A percentile compares a stretch with the other conserved stretches of the same genome.
Conservation (phyloP, 1,139 yeast genomes). For the Citeromyces hawaiiensis region DNA sequence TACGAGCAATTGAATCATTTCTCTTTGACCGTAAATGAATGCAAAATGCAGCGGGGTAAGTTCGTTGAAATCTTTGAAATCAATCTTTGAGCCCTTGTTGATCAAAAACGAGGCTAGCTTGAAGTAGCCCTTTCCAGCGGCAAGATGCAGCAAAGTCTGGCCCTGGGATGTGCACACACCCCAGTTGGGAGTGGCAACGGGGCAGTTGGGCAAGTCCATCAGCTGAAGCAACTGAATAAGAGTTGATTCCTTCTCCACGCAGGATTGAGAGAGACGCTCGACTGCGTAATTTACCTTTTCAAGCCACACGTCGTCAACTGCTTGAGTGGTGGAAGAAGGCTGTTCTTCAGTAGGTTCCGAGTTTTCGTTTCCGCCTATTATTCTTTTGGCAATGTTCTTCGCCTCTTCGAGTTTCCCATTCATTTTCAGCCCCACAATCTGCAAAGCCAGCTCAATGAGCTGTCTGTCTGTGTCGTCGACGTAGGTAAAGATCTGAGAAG, state of each 20-base stretch:
- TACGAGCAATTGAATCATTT: constrained; percentile 40
- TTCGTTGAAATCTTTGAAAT: constrained; percentile 66
- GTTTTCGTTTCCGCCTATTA: constrained; percentile 34
- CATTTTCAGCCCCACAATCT: constrained; percentile 90
- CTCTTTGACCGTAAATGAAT: constrained; percentile 58
- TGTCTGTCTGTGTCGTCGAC: constrained; percentile 90
- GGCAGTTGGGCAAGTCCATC: constrained; percentile 48
- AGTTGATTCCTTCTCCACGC: constrained; percentile 40
- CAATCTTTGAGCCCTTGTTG: constrained; percentile 70
- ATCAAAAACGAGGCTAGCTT: constrained; percentile 50
- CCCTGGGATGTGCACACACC: constrained; percentile 73
- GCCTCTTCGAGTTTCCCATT: constrained; percentile 92
- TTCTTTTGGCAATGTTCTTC: constrained; percentile 74
- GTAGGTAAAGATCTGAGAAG: constrained; percentile 55
- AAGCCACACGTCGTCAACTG: constrained; percentile 26
- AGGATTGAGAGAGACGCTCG: constrained; percentile 32
- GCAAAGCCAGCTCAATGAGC: constrained; percentile 81
- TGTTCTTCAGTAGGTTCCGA: constrained; percentile 2
- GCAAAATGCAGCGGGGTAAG: constrained; percentile 83
- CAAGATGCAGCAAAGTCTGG: constrained; percentile 63
- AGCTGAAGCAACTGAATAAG: constrained; percentile 53
- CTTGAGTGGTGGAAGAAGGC: constrained; percentile 2
- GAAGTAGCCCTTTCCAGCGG: constrained; percentile 61
- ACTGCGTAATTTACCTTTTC: constrained; percentile 23
- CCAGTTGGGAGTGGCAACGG: constrained; percentile 56